A percentile compares a stretch with the other conserved stretches of the same genome.
phyloP scores from a whole-genome alignment of 305 asterid species.

The Solanum chacoense region DNA sequence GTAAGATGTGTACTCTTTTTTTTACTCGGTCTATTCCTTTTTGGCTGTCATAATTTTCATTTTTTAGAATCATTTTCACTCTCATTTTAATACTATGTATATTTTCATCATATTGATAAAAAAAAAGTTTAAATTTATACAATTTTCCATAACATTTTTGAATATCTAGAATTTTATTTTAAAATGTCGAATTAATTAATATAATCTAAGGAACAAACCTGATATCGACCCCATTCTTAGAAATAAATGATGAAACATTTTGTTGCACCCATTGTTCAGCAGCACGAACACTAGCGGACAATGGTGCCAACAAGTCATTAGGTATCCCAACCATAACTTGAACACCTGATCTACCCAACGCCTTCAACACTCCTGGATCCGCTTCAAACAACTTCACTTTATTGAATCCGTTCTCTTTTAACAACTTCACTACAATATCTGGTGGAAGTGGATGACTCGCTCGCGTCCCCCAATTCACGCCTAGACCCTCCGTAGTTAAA shows the following conservation, averaged over 20 bases:
- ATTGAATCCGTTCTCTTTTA: constrained; percentile 59
- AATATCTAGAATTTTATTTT: too few species aligned
- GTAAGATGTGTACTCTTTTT: neutral
- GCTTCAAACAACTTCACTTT: constrained; percentile 76
- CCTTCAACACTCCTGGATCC: constrained; percentile 36
- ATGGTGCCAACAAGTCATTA: constrained; percentile 44
- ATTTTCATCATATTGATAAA: too few species aligned
- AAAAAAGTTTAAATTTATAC: neutral
- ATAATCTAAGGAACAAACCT: constrained; percentile 23
- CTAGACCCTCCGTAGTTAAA: constrained; percentile 25
- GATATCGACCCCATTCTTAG: constrained; percentile 52
- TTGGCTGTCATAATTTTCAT: too few species aligned
- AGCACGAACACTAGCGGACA: constrained; percentile 37
- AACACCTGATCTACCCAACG: constrained; percentile 56
- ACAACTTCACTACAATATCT: constrained; percentile 42
- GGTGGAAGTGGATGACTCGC: constrained; percentile 54
- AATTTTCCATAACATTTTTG: neutral
- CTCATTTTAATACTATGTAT: too few species aligned
- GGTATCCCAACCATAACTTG: constrained; percentile 90
- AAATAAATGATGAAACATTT: constrained; percentile 54
- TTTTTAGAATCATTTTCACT: too few species aligned
- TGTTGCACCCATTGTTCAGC: constrained; percentile 58
- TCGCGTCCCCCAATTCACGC: constrained; percentile 51
- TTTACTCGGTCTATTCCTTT: too few species aligned
- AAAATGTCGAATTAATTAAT: too few species aligned